These are phyloP conservation scores for Chytriomyces sp. DNA, from an alignment of 192 early-diverging fungal species.

Conservation along the genomic window DNA sequence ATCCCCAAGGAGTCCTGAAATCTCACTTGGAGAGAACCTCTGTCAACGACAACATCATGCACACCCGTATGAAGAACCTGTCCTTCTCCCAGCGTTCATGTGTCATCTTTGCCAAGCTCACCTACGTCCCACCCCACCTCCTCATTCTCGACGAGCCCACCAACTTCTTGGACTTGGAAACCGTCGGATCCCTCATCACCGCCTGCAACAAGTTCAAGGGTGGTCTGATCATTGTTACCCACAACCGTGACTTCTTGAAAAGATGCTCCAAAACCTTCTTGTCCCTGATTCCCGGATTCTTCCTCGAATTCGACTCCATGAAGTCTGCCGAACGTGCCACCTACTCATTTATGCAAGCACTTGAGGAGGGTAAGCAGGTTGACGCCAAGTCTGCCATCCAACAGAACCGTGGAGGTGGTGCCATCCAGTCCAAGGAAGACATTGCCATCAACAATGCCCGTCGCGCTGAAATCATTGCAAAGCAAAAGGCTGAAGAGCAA, in stretches of 20 bases:
- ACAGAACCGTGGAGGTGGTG: slow-evolving; percentile 65
- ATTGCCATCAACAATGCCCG: slow-evolving; percentile 76
- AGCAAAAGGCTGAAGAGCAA: slow-evolving; percentile 68
- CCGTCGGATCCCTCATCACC: slow-evolving; percentile 72
- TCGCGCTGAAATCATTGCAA: slow-evolving; percentile 67
- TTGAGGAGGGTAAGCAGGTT: slow-evolving; percentile 38
- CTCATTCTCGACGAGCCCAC: slow-evolving; percentile 79
- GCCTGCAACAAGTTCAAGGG: slow-evolving; percentile 78
- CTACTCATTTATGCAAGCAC: slow-evolving; percentile 37
- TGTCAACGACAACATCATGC: slow-evolving; percentile 78
- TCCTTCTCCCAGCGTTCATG: slow-evolving; percentile 84
- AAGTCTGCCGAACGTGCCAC: slow-evolving; percentile 40
- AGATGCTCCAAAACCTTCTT: slow-evolving; percentile 52
- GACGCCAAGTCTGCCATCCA: slow-evolving; percentile 35
- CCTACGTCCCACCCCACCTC: slow-evolving; percentile 85
- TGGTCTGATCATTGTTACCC: slow-evolving; percentile 82
- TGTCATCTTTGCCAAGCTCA: slow-evolving; percentile 79
- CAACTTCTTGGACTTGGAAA: slow-evolving; percentile 78
- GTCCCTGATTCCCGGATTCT: slow-evolving; percentile 36
- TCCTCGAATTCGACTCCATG: slow-evolving; percentile 41
- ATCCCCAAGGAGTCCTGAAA: slow-evolving; percentile 53
- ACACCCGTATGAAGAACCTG: slow-evolving; percentile 74
- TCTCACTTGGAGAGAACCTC: slow-evolving; percentile 80
- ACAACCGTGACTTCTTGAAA: slow-evolving; percentile 81
- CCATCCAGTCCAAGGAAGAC: slow-evolving; percentile 78